Evolutionary conservation across 768 basidiomycete genomes (phyloP).

Genomic region (Kwoniella dejecticola): DNA sequence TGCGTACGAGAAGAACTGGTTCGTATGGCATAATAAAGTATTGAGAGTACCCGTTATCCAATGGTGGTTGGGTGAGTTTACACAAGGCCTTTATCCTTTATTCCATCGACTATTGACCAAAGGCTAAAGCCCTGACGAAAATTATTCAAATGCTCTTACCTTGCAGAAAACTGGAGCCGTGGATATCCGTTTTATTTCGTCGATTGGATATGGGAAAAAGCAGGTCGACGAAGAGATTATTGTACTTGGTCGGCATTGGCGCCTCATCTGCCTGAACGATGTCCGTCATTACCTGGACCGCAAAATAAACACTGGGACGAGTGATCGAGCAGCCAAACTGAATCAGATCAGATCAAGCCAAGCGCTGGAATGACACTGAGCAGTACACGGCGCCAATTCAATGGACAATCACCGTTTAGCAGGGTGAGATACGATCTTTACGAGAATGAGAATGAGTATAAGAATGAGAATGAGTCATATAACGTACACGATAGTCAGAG

Average conservation of each 20-base stretch:
- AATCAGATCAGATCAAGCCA: no score
- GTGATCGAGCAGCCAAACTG: no score
- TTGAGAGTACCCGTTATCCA: conserved; percentile 25
- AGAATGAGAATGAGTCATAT: no score
- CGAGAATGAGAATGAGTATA: no score
- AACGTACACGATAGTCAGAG: no score
- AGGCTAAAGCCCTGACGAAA: background rate
- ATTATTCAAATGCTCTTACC: background rate
- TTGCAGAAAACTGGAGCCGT: conserved; percentile 27
- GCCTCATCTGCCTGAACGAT: conserved; percentile 23
- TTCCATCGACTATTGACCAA: background rate
- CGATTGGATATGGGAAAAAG: conserved; percentile 37
- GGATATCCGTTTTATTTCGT: conserved; percentile 27
- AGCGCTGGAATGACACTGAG: no score
- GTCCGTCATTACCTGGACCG: conserved; percentile 30
- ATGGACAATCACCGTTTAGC: no score
- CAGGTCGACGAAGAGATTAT: conserved; percentile 28
- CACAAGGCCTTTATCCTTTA: background rate
- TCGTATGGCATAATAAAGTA: conserved; percentile 30
- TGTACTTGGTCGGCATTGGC: conserved; percentile 35
- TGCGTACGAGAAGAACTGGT: conserved; percentile 36
- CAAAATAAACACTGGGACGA: conserved; percentile 21
- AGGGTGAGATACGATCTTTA: no score
- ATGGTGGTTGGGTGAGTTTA: conserved; percentile 33
- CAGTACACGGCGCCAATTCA: no score